These are phyloP conservation scores for Amanita pallidorosea DNA, from an alignment of 768 basidiomycete species.

Conservation along the genomic window DNA sequence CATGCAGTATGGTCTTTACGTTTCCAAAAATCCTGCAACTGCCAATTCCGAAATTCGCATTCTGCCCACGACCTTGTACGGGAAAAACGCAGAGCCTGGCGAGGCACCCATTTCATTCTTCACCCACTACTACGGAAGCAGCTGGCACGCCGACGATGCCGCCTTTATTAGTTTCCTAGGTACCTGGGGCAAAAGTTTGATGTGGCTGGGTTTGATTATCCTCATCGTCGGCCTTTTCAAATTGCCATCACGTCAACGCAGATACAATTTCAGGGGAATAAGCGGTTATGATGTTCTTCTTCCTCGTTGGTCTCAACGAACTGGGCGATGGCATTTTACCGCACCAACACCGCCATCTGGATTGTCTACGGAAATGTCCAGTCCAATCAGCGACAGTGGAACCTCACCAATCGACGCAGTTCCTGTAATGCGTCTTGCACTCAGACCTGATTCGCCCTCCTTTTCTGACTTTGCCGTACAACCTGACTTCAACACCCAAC, in stretches of 20 bases:
- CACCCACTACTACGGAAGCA: slow-evolving; percentile 95
- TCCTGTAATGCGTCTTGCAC: slow-evolving; percentile 52
- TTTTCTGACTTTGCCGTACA: slow-evolving; percentile 28
- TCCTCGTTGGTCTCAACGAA: slow-evolving; percentile 60
- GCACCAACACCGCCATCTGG: slow-evolving; percentile 25
- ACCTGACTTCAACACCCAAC: slow-evolving; percentile 30
- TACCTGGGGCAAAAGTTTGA: slow-evolving; percentile 76
- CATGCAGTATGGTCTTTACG: slow-evolving; percentile 84
- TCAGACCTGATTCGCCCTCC: slow-evolving; percentile 44
- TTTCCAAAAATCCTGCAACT: slow-evolving; percentile 51
- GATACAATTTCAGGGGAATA: slow-evolving; percentile 46
- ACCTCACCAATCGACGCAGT: slow-evolving; percentile 39
- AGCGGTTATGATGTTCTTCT: slow-evolving; percentile 72
- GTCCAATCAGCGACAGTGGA: slow-evolving; percentile 26
- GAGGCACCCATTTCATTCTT: slow-evolving; percentile 92
- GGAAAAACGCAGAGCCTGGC: slow-evolving; percentile 80
- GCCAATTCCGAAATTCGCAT: slow-evolving; percentile 76
- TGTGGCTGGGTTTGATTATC: slow-evolving; percentile 74
- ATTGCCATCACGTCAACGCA: slow-evolving; percentile 49
- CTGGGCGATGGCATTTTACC: slow-evolving; percentile 62
- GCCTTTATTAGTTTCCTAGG: slow-evolving; percentile 93
- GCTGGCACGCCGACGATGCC: slow-evolving; percentile 97
- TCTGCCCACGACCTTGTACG: slow-evolving; percentile 93
- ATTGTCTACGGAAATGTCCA: slow-evolving; percentile 36
- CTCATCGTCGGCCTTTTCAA: slow-evolving; percentile 61